Evolutionary conservation across 441 rosid species (phyloP).

Genomic region (Daphne laureola): DNA sequence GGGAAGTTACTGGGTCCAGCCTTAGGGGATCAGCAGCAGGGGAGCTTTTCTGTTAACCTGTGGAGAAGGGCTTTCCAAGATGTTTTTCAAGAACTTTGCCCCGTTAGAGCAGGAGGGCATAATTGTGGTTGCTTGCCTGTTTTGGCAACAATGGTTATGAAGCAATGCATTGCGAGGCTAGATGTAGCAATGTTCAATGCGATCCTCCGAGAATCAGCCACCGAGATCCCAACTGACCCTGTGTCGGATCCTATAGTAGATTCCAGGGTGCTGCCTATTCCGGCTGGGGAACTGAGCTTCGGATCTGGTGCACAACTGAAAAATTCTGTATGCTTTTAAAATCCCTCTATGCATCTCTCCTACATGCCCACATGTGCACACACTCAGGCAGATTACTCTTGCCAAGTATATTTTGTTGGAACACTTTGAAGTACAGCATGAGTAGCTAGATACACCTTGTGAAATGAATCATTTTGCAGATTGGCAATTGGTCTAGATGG

Average conservation of each 20-base stretch:
- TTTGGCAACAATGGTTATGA: constrained; percentile 70
- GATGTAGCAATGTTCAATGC: constrained; percentile 94
- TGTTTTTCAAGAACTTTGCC: constrained; percentile 57
- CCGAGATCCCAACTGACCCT: constrained; percentile 87
- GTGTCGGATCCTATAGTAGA: constrained; percentile 84
- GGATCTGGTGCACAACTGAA: constrained; percentile 91
- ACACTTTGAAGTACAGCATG: too few relatives aligned
- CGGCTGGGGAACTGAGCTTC: constrained; percentile 80
- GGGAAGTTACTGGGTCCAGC: constrained; percentile 62
- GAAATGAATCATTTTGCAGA: constrained; percentile 28
- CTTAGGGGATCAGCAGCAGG: constrained; percentile 60
- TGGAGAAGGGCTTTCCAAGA: constrained; percentile 81
- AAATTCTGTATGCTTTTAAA: constrained; percentile 47
- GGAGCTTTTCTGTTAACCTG: constrained; percentile 54
- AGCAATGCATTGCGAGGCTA: constrained; percentile 59
- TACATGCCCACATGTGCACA: too few relatives aligned
- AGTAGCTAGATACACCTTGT: too few relatives aligned
- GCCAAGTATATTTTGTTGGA: too few relatives aligned
- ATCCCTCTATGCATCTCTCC: neutral
- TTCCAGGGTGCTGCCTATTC: constrained; percentile 71
- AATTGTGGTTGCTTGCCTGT: constrained; percentile 85
- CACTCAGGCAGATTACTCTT: too few relatives aligned
- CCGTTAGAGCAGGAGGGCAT: constrained; percentile 71
- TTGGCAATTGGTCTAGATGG: constrained; percentile 83
- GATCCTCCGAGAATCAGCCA: constrained; percentile 76